A percentile compares a stretch with the other conserved stretches of the same genome.
Evolutionary conservation across 169 alveolate species (phyloP).

Genomic region (Cryptosporidium viatorum): DNA sequence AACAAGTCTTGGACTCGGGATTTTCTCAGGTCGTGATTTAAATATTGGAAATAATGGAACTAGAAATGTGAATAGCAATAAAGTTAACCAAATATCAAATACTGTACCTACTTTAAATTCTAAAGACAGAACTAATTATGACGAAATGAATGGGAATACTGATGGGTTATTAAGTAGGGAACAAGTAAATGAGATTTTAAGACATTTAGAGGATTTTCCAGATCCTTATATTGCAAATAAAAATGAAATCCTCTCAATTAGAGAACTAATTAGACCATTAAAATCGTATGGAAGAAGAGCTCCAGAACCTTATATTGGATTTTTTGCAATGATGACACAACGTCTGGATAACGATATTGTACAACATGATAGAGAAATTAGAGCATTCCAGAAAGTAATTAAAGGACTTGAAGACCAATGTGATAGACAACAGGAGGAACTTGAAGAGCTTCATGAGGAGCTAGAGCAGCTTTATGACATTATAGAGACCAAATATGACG

Average conservation of each 20-base stretch:
- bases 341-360: conserved; percentile 51
- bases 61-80: neutral
- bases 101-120: neutral
- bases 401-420: conserved; percentile 86
- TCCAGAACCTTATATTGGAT: conserved; percentile 73
- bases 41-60: neutral
- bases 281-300: conserved; percentile 71
- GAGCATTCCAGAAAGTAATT: conserved; percentile 74
- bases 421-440: conserved; percentile 89
- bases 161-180: conserved; percentile 48
- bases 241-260: conserved; percentile 47
- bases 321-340: conserved; percentile 41
- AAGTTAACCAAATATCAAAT: neutral
- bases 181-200: conserved; percentile 47
- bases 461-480: conserved; percentile 79
- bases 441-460: conserved; percentile 88
- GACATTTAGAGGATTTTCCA: conserved; percentile 33
- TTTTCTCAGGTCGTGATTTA: conserved; percentile 62
- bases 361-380: conserved; percentile 65
- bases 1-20: conserved; percentile 70
- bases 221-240: conserved; percentile 62
- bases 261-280: conserved; percentile 66
- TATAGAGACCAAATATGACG: conserved; percentile 7
- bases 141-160: neutral
- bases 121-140: neutral